Conservation (phyloP, 169 alveolate species). For the Cryptosporidium baileyi region DNA sequence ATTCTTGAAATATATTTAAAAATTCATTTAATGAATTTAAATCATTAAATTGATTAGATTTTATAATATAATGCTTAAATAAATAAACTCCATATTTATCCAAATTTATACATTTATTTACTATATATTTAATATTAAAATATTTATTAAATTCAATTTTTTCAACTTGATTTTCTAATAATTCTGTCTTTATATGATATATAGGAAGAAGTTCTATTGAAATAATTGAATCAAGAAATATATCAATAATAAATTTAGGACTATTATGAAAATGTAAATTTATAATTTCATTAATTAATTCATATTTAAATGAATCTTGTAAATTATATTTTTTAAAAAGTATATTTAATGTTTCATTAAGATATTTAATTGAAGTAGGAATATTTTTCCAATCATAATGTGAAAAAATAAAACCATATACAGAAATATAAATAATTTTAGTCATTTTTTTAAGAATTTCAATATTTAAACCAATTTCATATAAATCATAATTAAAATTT, state of each 20-base stretch:
- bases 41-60: neutral
- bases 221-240: conserved; percentile 13
- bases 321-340: neutral
- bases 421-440: neutral
- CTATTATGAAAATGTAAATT: neutral
- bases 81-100: conserved; percentile 13
- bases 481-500: neutral
- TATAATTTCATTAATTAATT: conserved; percentile 8
- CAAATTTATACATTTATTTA: neutral
- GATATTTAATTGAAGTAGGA: neutral
- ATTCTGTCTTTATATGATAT: conserved; percentile 29
- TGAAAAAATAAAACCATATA: conserved; percentile 41
- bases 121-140: neutral
- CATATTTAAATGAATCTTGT: conserved; percentile 5
- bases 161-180: conserved; percentile 7
- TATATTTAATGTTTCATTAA: neutral
- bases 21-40: neutral
- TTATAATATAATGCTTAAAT: conserved; percentile 1
- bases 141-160: conserved; percentile 12
- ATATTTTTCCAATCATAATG: conserved; percentile 51
- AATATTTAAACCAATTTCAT: too few relatives aligned
- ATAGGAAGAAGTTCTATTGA: conserved; percentile 8
- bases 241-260: conserved; percentile 15
- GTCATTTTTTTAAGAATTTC: neutral
- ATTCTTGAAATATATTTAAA: neutral